Base-by-base conservation (phyloP, 2,329 filamentous ascomycete genomes). In the Ophiostoma perfectum region DNA sequence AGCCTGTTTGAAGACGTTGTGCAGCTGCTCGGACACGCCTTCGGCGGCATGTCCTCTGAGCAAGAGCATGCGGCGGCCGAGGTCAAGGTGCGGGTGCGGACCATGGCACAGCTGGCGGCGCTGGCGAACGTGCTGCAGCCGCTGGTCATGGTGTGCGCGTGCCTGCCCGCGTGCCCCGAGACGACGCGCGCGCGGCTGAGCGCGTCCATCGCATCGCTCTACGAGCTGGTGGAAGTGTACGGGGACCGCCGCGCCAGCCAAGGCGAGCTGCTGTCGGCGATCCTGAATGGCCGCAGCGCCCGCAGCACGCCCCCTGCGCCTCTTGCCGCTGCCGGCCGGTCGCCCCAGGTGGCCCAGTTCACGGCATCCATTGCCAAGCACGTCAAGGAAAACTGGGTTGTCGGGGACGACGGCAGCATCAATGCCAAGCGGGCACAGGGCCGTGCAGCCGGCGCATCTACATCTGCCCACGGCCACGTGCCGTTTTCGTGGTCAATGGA, bases 381-480 rank as follows among this genome's bases (percentile, higher is more conserved):
- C 58, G 78, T 84, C 11, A 74, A 75, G 4, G 78, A 77, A 62
- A 81, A 79, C 58, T 85, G 83, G 83, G 69, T 71, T 0, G 72
- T 75, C 18, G 63, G 38, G 8, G 64, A 69, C 9, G 69, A 68
- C 11, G 71, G 70, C 2, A 58, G 65, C 8, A 73, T 77, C 6
- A 70, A 66, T 65, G 72, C 75, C 36, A 70, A 68, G 68, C 11
- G 65, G 41, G 7, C 52, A 47, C 42, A 44, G 42, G 42, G 5
- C 8, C n/a, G 5, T 18, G n/a, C 27, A 63, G 7, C 42, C 49
- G 36, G 38, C 60, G 11, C 27, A 27, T 38, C 70, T 67, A 68
- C 66, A 14, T 39, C 69, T 45, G 69, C 36, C 52, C 4, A 18
- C 8, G 11, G 74, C n/a, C n/a, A 11, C 55, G 70, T 69, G 7